phyloP scores from a whole-genome alignment of 2,329 filamentous ascomycete genomes.

The Hypoxylon sp. region DNA sequence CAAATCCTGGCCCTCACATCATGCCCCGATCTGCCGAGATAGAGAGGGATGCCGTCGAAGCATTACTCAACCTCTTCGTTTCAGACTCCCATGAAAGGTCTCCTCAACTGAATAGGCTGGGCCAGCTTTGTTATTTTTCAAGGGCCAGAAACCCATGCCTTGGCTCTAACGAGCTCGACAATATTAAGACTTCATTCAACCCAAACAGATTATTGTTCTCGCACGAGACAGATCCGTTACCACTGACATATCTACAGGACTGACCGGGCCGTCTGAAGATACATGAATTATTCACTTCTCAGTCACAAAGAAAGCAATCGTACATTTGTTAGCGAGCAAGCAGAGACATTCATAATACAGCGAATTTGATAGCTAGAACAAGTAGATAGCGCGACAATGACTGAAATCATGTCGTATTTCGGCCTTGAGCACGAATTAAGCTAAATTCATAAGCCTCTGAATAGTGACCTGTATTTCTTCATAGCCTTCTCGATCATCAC shows the following conservation, averaged over 20 bases:
- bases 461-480: background rate
- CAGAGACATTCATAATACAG: background rate
- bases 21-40: background rate
- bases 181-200: background rate
- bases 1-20: no score
- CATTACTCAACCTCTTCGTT: background rate
- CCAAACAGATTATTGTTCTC: background rate
- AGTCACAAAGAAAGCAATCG: background rate
- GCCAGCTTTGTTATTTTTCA: background rate
- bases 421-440: background rate
- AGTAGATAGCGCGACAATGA: background rate
- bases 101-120: background rate
- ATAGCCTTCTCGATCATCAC: background rate
- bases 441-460: background rate
- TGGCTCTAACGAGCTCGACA: background rate
- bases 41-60: background rate
- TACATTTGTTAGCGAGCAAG: background rate
- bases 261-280: no score
- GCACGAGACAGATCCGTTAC: background rate
- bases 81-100: background rate
- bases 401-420: background rate
- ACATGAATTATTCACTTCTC: background rate
- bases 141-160: background rate
- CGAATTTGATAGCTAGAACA: background rate
- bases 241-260: background rate